phyloP scores from a whole-genome alignment of 805 yeast species.

The Zygosaccharomyces bisporus region DNA sequence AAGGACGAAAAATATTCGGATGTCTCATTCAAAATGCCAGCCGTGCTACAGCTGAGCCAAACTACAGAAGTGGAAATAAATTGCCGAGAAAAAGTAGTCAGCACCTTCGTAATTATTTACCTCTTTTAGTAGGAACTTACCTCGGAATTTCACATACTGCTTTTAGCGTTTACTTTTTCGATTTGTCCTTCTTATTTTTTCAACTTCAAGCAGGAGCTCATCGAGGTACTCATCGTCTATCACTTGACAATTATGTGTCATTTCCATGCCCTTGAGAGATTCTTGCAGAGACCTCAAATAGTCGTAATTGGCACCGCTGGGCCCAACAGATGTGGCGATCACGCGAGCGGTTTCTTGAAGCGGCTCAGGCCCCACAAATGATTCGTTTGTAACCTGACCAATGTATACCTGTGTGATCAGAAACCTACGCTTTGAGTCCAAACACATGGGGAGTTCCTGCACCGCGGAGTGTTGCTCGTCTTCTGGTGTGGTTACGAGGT shows the following conservation, averaged over 20 bases:
- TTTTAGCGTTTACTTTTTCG: background rate
- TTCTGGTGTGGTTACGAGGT: conserved; percentile 36
- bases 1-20: too few species aligned
- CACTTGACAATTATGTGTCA: conserved; percentile 17
- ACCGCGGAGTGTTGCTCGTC: conserved; percentile 25
- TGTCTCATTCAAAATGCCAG: background rate
- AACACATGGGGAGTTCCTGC: conserved; percentile 31
- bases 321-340: conserved; percentile 60
- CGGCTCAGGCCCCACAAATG: conserved; percentile 81
- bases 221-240: conserved; percentile 43
- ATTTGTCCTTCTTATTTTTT: conserved; percentile 6
- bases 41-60: background rate
- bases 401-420: conserved; percentile 69
- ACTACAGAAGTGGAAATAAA: background rate
- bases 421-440: conserved; percentile 38
- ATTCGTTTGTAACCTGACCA: conserved; percentile 74
- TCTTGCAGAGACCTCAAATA: conserved; percentile 55
- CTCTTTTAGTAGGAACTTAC: background rate
- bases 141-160: background rate
- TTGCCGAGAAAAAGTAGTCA: background rate
- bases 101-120: background rate
- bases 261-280: conserved; percentile 43
- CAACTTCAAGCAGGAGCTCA: conserved; percentile 34
- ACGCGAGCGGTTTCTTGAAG: conserved; percentile 55
- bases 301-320: conserved; percentile 77